phyloP scores from a whole-genome alignment of 345 rosid genomes.

The Eucalyptus melliodora region DNA sequence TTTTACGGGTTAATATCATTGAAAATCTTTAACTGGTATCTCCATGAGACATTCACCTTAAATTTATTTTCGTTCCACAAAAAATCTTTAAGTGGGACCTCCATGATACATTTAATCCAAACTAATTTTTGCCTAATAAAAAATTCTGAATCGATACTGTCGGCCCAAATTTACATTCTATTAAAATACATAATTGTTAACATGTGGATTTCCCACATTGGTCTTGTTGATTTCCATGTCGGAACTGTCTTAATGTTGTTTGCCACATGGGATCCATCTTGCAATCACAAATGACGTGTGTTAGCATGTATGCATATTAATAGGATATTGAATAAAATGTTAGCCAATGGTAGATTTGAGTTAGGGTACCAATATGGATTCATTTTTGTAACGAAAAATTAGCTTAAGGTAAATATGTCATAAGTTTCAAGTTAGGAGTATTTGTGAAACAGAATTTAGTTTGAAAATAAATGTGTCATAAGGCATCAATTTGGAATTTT shows the following conservation, averaged over 20 bases:
- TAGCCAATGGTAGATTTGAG: background rate
- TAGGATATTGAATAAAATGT: too few species aligned
- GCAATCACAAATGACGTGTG: background rate
- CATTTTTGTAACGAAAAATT: too few species aligned
- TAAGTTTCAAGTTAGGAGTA: too few species aligned
- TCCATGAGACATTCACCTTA: background rate
- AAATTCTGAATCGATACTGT: background rate
- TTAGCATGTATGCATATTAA: background rate
- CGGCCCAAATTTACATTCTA: background rate
- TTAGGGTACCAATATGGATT: too few species aligned
- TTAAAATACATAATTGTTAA: background rate
- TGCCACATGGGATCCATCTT: too few species aligned
- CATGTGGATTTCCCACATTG: too few species aligned
- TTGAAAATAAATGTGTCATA: too few species aligned
- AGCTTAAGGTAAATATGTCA: background rate
- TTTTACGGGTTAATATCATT: accelerated
- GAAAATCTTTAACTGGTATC: background rate
- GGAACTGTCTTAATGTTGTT: accelerated
- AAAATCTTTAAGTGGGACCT: too few species aligned
- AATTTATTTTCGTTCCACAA: too few species aligned
- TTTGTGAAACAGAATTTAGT: background rate
- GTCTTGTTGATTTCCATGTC: background rate
- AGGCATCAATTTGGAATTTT: background rate
- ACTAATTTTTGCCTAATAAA: background rate
- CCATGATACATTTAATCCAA: too few species aligned